These are phyloP conservation scores for Euclidium syriacum DNA, from an alignment of 345 rosid genomes.

Conservation along the genomic window DNA sequence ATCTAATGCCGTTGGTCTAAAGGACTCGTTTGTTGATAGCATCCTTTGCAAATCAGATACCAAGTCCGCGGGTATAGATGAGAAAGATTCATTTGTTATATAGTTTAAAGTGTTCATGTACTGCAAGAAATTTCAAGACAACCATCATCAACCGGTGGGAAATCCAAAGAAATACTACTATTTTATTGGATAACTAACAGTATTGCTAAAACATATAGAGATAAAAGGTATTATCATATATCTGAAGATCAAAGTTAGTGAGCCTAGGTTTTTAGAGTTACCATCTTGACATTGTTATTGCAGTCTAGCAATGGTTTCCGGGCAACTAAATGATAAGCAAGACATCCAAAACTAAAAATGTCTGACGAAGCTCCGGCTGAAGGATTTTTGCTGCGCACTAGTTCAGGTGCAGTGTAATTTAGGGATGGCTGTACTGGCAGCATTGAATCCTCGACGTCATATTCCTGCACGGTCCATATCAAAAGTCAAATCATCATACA, in stretches of 20 bases:
- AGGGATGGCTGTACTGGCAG: slow-evolving; percentile 90
- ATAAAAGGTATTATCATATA: not conserved
- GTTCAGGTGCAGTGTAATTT: slow-evolving; percentile 94
- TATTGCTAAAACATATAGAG: not conserved
- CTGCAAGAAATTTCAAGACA: slow-evolving; percentile 43
- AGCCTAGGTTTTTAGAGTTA: slow-evolving; percentile 24
- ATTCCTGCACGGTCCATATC: slow-evolving; percentile 53
- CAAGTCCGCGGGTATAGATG: slow-evolving; percentile 74
- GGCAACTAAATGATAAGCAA: slow-evolving; percentile 86
- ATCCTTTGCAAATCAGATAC: slow-evolving; percentile 86
- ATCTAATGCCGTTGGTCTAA: slow-evolving; percentile 84
- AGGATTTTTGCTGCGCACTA: slow-evolving; percentile 64
- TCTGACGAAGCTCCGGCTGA: slow-evolving; percentile 76
- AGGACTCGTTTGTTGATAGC: slow-evolving; percentile 81
- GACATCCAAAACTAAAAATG: slow-evolving; percentile 94
- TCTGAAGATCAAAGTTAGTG: not conserved
- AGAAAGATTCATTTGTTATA: slow-evolving; percentile 83
- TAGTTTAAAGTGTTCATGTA: slow-evolving; percentile 84
- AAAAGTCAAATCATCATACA: slow-evolving; percentile 8
- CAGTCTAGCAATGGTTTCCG: slow-evolving; percentile 88
- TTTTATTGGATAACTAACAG: not conserved
- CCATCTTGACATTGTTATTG: slow-evolving; percentile 97
- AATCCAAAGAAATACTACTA: not conserved
- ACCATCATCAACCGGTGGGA: not conserved
- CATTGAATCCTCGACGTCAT: slow-evolving; percentile 90